These are phyloP conservation scores for Corchorus capsularis DNA, from an alignment of 345 rosid species.

Conservation along the genomic window DNA sequence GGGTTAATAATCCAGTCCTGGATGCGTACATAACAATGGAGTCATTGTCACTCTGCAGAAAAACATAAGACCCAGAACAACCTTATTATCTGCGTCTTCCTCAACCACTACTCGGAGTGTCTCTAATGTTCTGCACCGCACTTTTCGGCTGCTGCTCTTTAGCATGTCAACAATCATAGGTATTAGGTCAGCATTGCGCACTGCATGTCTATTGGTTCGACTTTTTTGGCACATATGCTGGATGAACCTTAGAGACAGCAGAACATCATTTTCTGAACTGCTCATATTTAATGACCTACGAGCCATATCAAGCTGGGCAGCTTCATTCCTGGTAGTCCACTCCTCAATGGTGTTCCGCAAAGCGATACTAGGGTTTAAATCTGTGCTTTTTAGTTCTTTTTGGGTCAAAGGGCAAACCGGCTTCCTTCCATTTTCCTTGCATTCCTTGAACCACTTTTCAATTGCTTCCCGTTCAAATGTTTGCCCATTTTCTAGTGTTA, in stretches of 20 bases:
- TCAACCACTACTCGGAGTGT: slow-evolving; percentile 76
- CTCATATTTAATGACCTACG: slow-evolving; percentile 58
- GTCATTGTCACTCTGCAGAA: slow-evolving; percentile 17
- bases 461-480: slow-evolving; percentile 92
- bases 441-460: slow-evolving; percentile 84
- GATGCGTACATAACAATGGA: slow-evolving; percentile 7
- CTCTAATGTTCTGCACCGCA: slow-evolving; percentile 71
- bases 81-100: slow-evolving; percentile 89
- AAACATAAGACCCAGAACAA: slow-evolving; percentile 31
- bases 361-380: slow-evolving; percentile 81
- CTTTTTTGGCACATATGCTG: slow-evolving; percentile 58
- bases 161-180: slow-evolving; percentile 78
- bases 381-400: slow-evolving; percentile 56
- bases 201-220: slow-evolving; percentile 50
- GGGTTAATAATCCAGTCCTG: slow-evolving; percentile 14
- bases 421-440: slow-evolving; percentile 59
- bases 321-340: slow-evolving; percentile 94
- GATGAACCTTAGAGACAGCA: slow-evolving; percentile 61
- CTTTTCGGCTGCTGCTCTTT: slow-evolving; percentile 72
- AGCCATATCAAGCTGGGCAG: slow-evolving; percentile 82
- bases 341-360: slow-evolving; percentile 85
- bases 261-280: slow-evolving; percentile 65
- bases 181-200: slow-evolving; percentile 68
- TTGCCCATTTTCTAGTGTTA: slow-evolving; percentile 82
- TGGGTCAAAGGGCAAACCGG: slow-evolving; percentile 78